Conservation (phyloP, 2,329 filamentous ascomycete species). For the Colletotrichum lindemuthianum region DNA sequence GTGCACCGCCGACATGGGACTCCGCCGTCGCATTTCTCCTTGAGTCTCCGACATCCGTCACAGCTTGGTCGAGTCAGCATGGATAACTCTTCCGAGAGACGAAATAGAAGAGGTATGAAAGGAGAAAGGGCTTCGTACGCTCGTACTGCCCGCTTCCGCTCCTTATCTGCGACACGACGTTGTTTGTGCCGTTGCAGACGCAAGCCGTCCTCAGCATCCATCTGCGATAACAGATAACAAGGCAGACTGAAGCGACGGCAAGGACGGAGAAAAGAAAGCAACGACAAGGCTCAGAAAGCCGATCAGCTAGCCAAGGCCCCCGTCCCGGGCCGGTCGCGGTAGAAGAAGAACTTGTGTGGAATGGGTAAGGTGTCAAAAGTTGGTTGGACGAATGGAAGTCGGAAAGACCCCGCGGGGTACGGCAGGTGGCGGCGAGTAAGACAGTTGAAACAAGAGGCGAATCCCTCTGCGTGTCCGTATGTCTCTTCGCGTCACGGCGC, state of each 20-base stretch:
- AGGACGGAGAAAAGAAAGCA: conserved; percentile 2
- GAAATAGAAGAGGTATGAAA: background rate
- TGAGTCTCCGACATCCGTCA: conserved; percentile 63
- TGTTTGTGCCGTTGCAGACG: conserved; percentile 37
- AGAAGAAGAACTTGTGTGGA: background rate
- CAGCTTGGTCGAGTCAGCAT: conserved; percentile 52
- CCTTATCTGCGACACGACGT: conserved; percentile 40
- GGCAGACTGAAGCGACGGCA: conserved; percentile 7
- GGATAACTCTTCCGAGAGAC: background rate
- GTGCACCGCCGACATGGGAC: conserved; percentile 63
- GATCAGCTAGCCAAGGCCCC: conserved; percentile 21
- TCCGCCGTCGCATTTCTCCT: conserved; percentile 67
- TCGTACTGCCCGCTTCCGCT: conserved; percentile 42
- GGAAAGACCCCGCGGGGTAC: background rate
- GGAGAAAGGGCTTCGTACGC: conserved; percentile 36
- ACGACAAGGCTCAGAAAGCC: conserved; percentile 18
- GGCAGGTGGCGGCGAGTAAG: background rate
- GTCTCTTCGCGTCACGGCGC: too few species aligned
- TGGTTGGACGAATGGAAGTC: background rate
- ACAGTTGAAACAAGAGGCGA: too few species aligned
- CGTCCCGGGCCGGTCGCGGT: conserved; percentile 31
- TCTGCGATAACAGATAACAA: conserved; percentile 19
- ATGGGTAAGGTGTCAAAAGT: background rate
- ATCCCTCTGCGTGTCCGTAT: too few species aligned
- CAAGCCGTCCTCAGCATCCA: conserved; percentile 34